Evolutionary conservation across 371 early-diverging fungal species (phyloP), one percentile per base, ranked within the genome.

Genomic region (Rhizopus delemar): DNA sequence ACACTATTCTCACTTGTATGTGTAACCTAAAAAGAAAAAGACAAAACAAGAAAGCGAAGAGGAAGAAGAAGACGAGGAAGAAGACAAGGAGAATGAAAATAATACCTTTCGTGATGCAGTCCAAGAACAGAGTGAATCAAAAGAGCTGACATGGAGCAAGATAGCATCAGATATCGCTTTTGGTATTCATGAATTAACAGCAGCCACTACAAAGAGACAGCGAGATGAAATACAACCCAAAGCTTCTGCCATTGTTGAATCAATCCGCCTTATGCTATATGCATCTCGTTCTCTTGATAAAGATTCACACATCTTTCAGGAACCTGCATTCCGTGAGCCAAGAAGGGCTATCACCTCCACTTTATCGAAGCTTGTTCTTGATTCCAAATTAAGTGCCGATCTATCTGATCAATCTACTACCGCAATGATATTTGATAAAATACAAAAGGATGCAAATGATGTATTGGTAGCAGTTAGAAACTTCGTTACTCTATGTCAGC

Each of bases 201-300:
- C 70, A 13, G 78, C 87, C 0, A 85, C 86, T 22, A 84, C 85
- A 51, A 82, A 56, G 46, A 63, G 73, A 4, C 67, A 68, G n/a
- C 22, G 55, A 1, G 50, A 50, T n/a, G 22, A 51, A 43, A 28
- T 70, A n/a, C 60, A 57, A 16, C 35, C 16, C 8, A 54, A 66
- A 46, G 65, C 60, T 2, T 41, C 74, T 3, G 56, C 68, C 12
- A 81, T 93, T 15, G 88, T 93, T 5, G 80, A 86, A 29, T 80
- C 91, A n/a, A 86, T 93, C 51, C 84, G 90, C 22, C 81, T 87
- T 28, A 89, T 97, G 90, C 78, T 97, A 32, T 86, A 86, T 43
- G 83, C 93, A 9, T 87, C 90, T 4, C 84, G 89, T 6, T 86
- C 89, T 0, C 72, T 88, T 7, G 85, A 85, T 11, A 82, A 81